These are phyloP conservation scores for Phytophthora ohioensis DNA, from an alignment of 352 stramenopile genomes.

Conservation along the genomic window DNA sequence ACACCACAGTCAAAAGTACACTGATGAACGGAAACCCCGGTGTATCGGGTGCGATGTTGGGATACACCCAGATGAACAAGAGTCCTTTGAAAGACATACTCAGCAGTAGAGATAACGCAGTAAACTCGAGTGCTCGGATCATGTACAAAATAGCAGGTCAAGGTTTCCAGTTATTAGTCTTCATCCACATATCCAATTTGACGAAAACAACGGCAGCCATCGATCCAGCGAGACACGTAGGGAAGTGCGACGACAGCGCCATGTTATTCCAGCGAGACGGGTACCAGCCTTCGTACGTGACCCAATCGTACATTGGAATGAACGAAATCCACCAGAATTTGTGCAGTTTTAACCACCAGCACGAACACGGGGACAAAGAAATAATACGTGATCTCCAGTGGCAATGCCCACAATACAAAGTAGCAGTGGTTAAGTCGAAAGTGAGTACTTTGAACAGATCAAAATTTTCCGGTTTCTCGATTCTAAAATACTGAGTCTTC, in stretches of 20 bases:
- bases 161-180: slow-evolving; percentile 20
- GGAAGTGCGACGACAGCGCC: slow-evolving; percentile 24
- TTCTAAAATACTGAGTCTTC: slow-evolving; percentile 34
- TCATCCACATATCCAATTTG: slow-evolving; percentile 28
- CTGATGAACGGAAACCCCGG: slow-evolving; percentile 39
- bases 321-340: slow-evolving; percentile 36
- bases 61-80: slow-evolving; percentile 37
- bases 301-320: slow-evolving; percentile 34
- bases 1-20: slow-evolving; percentile 33
- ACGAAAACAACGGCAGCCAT: slow-evolving; percentile 44
- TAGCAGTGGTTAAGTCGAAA: slow-evolving; percentile 43
- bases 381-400: slow-evolving; percentile 46
- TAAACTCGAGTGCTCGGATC: slow-evolving; percentile 33
- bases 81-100: slow-evolving; percentile 34
- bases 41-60: slow-evolving; percentile 19
- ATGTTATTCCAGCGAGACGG: slow-evolving; percentile 34
- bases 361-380: slow-evolving; percentile 48
- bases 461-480: slow-evolving; percentile 36
- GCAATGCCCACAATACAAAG: slow-evolving; percentile 53
- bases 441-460: slow-evolving; percentile 48
- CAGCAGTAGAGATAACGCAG: slow-evolving; percentile 28
- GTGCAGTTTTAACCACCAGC: slow-evolving; percentile 18
- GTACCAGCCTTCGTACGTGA: slow-evolving; percentile 32
- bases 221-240: slow-evolving; percentile 35
- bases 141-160: neutral